Conservation (phyloP, 192 early-diverging fungal species). For the Coemansia umbellata region DNA sequence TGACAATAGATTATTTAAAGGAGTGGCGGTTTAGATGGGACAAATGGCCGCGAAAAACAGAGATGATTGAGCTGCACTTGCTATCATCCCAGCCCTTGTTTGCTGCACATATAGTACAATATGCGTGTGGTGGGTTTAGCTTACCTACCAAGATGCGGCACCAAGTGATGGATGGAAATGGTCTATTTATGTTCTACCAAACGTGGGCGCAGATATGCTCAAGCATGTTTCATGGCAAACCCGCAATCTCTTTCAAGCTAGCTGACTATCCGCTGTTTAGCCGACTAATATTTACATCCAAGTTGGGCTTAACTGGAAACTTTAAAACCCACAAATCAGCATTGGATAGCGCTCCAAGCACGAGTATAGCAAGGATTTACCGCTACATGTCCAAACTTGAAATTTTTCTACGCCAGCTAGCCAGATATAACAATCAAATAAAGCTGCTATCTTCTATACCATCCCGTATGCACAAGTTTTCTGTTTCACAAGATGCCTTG, state of each 20-base stretch:
- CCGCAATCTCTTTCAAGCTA: neutral
- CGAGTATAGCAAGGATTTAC: too few relatives aligned
- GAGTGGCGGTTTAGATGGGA: constrained; percentile 6
- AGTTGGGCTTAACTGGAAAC: too few relatives aligned
- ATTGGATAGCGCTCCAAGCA: too few relatives aligned
- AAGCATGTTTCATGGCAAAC: too few relatives aligned
- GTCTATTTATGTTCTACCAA: constrained; percentile 17
- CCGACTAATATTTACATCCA: neutral
- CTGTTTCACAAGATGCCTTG: neutral
- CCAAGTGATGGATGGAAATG: constrained; percentile 21
- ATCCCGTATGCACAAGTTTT: constrained; percentile 2
- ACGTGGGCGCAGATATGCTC: constrained; percentile 19
- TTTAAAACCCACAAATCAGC: too few relatives aligned
- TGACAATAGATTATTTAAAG: neutral
- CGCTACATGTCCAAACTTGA: constrained; percentile 5
- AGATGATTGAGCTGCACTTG: constrained; percentile 1
- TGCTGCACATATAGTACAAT: constrained; percentile 19
- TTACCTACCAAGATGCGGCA: constrained; percentile 30
- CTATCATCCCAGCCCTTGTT: constrained; percentile 9
- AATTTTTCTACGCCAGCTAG: neutral
- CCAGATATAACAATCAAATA: neutral
- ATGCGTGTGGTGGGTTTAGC: constrained; percentile 30
- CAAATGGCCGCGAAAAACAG: constrained; percentile 11
- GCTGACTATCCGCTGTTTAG: neutral
- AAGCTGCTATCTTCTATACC: neutral